Conservation (phyloP, 163 green algal species). For the Chlorella variabilis region DNA sequence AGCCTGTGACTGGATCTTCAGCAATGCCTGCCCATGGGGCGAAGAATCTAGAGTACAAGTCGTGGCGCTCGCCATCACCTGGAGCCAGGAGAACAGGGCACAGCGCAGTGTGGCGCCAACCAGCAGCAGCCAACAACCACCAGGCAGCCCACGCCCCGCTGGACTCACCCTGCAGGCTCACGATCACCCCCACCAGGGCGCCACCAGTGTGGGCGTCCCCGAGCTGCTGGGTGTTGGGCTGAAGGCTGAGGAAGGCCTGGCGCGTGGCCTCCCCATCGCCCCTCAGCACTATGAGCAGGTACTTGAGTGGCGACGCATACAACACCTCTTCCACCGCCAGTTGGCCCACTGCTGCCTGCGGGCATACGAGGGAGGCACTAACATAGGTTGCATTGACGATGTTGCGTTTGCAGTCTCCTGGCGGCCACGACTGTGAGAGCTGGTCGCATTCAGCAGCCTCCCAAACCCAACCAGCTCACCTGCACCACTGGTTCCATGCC, state of each 20-base stretch:
- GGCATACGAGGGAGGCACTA: not conserved
- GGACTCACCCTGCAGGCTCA: constrained; percentile 46
- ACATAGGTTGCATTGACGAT: not conserved
- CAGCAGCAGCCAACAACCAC: not conserved
- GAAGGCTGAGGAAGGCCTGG: constrained; percentile 42
- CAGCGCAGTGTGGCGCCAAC: not conserved
- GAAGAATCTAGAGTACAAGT: constrained; percentile 86
- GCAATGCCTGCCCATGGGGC: constrained; percentile 76
- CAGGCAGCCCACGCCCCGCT: not conserved
- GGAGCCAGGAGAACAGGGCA: not conserved
- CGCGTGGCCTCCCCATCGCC: constrained; percentile 6
- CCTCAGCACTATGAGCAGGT: constrained; percentile 51
- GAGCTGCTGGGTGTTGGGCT: constrained; percentile 44
- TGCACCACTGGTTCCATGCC: constrained; percentile 34
- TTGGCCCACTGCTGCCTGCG: not conserved
- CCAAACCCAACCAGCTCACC: not conserved
- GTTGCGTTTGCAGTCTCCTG: not conserved
- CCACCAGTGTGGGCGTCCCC: not conserved
- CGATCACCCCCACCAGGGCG: constrained; percentile 66
- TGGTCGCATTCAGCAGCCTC: not conserved
- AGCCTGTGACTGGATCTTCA: constrained; percentile 87
- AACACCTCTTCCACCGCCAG: constrained; percentile 42
- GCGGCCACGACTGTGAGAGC: too few relatives aligned
- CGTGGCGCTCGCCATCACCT: constrained; percentile 30
- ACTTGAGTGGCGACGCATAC: constrained; percentile 41